phyloP scores from a whole-genome alignment of 306 rosid genomes.

The Vigna hirtella region DNA sequence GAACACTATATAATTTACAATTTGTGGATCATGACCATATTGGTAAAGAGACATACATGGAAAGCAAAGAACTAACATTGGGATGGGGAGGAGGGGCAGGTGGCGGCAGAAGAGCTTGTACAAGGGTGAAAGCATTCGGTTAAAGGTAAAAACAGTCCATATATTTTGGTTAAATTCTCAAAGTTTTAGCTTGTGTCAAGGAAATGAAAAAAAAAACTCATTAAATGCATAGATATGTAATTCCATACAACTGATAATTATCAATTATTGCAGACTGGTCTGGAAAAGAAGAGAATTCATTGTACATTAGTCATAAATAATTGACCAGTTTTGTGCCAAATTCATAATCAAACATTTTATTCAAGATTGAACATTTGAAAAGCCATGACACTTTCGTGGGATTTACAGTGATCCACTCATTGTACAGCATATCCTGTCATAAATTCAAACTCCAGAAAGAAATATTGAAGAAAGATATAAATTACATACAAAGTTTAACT shows the following conservation, averaged over 20 bases:
- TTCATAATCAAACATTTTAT: conserved; percentile 4
- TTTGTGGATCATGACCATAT: conserved; percentile 7
- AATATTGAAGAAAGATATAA: conserved; percentile 4
- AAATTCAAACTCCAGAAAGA: conserved; percentile 11
- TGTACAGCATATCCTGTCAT: not conserved
- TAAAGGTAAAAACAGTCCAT: conserved; percentile 17
- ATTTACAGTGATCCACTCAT: conserved; percentile 9
- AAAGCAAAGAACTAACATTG: conserved; percentile 1
- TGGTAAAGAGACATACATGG: conserved; percentile 22
- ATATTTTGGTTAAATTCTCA: conserved; percentile 29
- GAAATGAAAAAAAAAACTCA: not conserved
- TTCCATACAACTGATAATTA: too few relatives aligned
- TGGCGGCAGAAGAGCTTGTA: not conserved
- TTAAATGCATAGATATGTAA: conserved; percentile 15
- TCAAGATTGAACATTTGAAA: conserved; percentile 17
- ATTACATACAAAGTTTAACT: conserved; percentile 6
- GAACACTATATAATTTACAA: conserved; percentile 26
- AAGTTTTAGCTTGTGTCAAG: conserved; percentile 22
- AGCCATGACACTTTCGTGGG: not conserved
- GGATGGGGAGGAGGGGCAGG: not conserved
- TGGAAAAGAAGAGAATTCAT: conserved; percentile 21
- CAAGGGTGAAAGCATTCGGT: not conserved
- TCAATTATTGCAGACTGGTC: not conserved
- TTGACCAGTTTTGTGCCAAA: conserved; percentile 7
- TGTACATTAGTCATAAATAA: conserved; percentile 22